A percentile compares a stretch with the other conserved stretches of the same genome.
Conservation (phyloP, 2,329 filamentous ascomycete species). For the Aotearoamyces nothofagi region DNA sequence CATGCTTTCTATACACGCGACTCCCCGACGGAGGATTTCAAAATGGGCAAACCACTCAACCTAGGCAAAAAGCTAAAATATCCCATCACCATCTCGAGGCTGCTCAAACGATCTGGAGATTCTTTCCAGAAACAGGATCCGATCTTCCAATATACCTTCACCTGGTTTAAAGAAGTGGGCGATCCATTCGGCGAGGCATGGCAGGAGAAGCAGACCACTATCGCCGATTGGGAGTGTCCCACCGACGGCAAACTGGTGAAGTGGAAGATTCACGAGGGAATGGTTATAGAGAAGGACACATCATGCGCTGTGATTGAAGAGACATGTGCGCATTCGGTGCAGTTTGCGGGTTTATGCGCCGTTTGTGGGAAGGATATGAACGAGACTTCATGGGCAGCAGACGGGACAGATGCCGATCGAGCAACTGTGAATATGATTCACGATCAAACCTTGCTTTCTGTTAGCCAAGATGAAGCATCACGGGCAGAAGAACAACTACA, state of each 20-base stretch:
- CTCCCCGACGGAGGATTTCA: slow-evolving; percentile 15
- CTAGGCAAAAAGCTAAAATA: slow-evolving; percentile 61
- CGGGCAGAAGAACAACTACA: slow-evolving; percentile 78
- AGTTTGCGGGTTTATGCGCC: slow-evolving; percentile 81
- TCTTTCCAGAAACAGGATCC: slow-evolving; percentile 59
- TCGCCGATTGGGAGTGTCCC: slow-evolving; percentile 67
- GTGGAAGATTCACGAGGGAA: slow-evolving; percentile 61
- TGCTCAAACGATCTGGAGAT: slow-evolving; percentile 65
- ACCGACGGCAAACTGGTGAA: slow-evolving; percentile 63
- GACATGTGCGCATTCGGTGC: slow-evolving; percentile 77
- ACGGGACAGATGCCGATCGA: slow-evolving; percentile 63
- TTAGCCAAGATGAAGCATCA: slow-evolving; percentile 69
- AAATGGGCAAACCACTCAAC: slow-evolving; percentile 31
- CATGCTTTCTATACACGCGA: slow-evolving; percentile 16
- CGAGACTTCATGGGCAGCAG: slow-evolving; percentile 70
- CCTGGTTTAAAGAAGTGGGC: slow-evolving; percentile 61
- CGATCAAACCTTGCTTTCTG: slow-evolving; percentile 73
- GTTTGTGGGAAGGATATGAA: slow-evolving; percentile 96
- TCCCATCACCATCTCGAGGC: slow-evolving; percentile 79
- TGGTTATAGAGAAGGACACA: slow-evolving; percentile 43
- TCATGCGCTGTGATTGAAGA: slow-evolving; percentile 68
- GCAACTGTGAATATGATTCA: slow-evolving; percentile 93
- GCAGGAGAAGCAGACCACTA: slow-evolving; percentile 53
- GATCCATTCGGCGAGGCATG: slow-evolving; percentile 48
- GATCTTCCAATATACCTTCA: slow-evolving; percentile 79